Conservation (phyloP, 768 basidiomycete species). For the Agrocybe chaxingu region DNA sequence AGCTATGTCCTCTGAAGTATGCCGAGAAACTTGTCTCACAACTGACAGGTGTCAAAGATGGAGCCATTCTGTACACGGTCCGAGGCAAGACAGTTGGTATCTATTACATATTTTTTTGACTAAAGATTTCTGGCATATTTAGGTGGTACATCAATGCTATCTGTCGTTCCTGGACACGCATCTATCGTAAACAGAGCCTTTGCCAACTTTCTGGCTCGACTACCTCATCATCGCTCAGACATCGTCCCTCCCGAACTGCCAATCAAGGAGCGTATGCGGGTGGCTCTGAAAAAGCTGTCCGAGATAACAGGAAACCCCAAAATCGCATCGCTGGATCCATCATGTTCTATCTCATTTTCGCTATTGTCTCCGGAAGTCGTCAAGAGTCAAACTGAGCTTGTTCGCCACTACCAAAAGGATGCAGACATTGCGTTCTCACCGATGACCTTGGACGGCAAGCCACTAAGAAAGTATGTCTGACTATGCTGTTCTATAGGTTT, state of each 20-base stretch:
- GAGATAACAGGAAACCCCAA: slow-evolving; percentile 44
- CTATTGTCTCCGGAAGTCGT: slow-evolving; percentile 52
- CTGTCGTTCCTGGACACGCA: slow-evolving; percentile 50
- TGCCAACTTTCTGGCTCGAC: slow-evolving; percentile 55
- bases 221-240: slow-evolving; percentile 48
- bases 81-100: slow-evolving; percentile 43
- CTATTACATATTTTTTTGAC: not conserved
- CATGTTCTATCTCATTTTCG: slow-evolving; percentile 67
- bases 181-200: slow-evolving; percentile 66
- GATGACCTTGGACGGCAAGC: slow-evolving; percentile 52
- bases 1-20: slow-evolving; percentile 48
- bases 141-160: slow-evolving; percentile 58
- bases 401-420: slow-evolving; percentile 45
- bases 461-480: slow-evolving; percentile 53
- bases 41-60: slow-evolving; percentile 45
- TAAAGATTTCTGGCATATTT: not conserved
- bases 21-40: slow-evolving; percentile 52
- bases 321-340: slow-evolving; percentile 49
- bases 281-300: slow-evolving; percentile 51
- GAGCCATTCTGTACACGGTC: slow-evolving; percentile 53
- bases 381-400: slow-evolving; percentile 46
- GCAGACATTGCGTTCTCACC: slow-evolving; percentile 51
- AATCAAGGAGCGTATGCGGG: slow-evolving; percentile 46
- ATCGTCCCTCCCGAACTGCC: slow-evolving; percentile 32
- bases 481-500: slow-evolving; percentile 2